Evolutionary conservation across 805 yeast species (phyloP), one percentile per base, ranked within the genome.

Genomic region (Pichia scutulata): DNA sequence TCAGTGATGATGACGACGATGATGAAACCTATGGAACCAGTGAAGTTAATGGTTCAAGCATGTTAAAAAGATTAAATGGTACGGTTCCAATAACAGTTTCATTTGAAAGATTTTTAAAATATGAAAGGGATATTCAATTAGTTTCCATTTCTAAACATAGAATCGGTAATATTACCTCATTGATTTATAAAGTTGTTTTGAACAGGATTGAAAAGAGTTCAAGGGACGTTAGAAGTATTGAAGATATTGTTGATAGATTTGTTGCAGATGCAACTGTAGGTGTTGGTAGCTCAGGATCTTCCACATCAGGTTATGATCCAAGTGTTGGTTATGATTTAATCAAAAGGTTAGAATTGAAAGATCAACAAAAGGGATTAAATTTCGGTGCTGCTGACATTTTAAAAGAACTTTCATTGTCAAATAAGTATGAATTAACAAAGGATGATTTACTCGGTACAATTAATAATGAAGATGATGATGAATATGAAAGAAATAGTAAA

Each of bases 111-210:
- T 89, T 77, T 57, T 73, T 86, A 47, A 84, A 88, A 60, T 68
- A 76, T 33, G 73, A 82, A 59, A 76, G 97, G 56, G 75, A 85
- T 12, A 64, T 70, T 43, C 85, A 85, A 56, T 71, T 93, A 16
- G 78, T 72, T 1, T 77, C 78, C 33, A 73, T 85, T 46, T 85
- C 84, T 14, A 71, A 74, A 28, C 82, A 84, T 43, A 74, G 88
- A 48, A 66, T 89, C 30, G 98, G 98, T 3, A 67, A 74, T 7
- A 65, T 85, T 2, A 73, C 95, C 0, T 74, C 93, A 0, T 66
- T 72, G 42, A 74, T 93, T 12, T 92, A 86, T 62, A 71, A 72
- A 43, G 64, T 73, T 12, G 80, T 82, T 4, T 73, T 93, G 51
- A 56, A 66, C 18, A 61, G 75, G 39, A 71, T 86, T 19, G 97